phyloP scores from a whole-genome alignment of 2,329 filamentous ascomycete genomes.

The Hypoxylon sp. region DNA sequence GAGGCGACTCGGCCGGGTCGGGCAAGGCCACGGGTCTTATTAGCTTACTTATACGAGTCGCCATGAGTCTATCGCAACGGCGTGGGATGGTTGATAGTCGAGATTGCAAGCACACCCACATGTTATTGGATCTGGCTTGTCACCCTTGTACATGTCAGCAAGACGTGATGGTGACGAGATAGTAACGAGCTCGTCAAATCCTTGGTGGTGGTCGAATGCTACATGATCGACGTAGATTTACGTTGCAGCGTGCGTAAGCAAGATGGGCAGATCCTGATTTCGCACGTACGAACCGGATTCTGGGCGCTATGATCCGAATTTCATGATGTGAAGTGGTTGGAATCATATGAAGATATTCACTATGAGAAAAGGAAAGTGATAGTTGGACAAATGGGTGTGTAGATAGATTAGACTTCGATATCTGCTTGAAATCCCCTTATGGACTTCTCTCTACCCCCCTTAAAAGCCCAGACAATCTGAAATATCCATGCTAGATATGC shows the following conservation, averaged over 20 bases:
- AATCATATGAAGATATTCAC: not conserved
- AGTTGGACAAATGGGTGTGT: slow-evolving; percentile 14
- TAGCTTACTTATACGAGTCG: slow-evolving; percentile 4
- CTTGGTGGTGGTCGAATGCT: slow-evolving; percentile 9
- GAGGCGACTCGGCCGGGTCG: slow-evolving; percentile 2
- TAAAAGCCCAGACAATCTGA: slow-evolving; percentile 22
- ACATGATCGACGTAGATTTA: slow-evolving; percentile 32
- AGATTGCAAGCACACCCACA: not conserved
- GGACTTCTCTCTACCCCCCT: slow-evolving; percentile 9
- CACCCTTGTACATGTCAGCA: slow-evolving; percentile 1
- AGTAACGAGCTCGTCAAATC: slow-evolving; percentile 10
- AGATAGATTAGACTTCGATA: slow-evolving; percentile 36
- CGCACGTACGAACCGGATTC: not conserved
- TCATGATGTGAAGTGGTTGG: not conserved
- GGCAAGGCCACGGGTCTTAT: not conserved
- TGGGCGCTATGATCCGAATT: not conserved
- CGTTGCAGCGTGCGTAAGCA: slow-evolving; percentile 42
- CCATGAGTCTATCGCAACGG: not conserved
- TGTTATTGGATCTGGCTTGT: slow-evolving; percentile 7
- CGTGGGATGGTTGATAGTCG: slow-evolving; percentile 7
- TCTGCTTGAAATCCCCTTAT: slow-evolving; percentile 22
- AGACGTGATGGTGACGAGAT: slow-evolving; percentile 34
- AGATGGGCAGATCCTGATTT: slow-evolving; percentile 28
- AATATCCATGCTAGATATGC: slow-evolving; percentile 32
- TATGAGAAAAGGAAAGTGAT: not conserved